A percentile compares a stretch with the other conserved stretches of the same genome.
These are phyloP conservation scores for Sporobolomyces roseus DNA, from an alignment of 768 basidiomycete genomes.

Conservation along the genomic window DNA sequence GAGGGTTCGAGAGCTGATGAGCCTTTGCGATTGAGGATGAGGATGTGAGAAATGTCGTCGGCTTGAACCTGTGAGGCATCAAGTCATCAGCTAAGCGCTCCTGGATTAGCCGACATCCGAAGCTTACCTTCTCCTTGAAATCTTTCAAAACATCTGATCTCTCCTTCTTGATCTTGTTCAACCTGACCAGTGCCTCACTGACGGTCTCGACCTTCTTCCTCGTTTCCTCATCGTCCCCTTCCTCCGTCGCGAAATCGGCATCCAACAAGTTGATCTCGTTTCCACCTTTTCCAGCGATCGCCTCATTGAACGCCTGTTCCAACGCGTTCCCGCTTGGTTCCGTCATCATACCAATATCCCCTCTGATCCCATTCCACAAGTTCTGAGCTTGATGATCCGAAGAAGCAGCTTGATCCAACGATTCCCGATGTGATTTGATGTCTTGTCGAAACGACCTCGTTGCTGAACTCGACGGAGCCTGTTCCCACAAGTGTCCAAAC, in stretches of 20 bases:
- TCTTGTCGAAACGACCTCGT: conserved; percentile 71
- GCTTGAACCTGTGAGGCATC: conserved; percentile 67
- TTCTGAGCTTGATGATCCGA: conserved; percentile 72
- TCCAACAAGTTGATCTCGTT: conserved; percentile 61
- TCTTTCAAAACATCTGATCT: conserved; percentile 83
- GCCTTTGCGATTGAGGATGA: conserved; percentile 76
- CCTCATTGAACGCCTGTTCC: conserved; percentile 52
- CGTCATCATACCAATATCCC: conserved; percentile 63
- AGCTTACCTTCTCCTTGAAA: conserved; percentile 82
- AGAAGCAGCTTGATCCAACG: conserved; percentile 69
- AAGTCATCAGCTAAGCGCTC: no score
- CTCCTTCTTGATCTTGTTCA: conserved; percentile 80
- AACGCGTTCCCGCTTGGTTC: conserved; percentile 54
- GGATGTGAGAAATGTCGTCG: conserved; percentile 92
- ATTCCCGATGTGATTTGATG: conserved; percentile 67
- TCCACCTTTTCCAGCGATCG: conserved; percentile 56
- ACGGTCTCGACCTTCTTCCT: conserved; percentile 65
- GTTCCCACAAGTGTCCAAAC: conserved; percentile 81
- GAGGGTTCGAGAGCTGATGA: conserved; percentile 76
- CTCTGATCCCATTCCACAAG: conserved; percentile 67
- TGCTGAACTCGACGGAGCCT: conserved; percentile 70
- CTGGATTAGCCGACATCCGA: not conserved
- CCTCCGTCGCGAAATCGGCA: conserved; percentile 58
- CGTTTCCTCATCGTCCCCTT: conserved; percentile 55
- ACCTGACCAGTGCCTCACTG: conserved; percentile 68